Conservation (phyloP, 2,329 filamentous ascomycete genomes). For the Fusarium sp. region DNA sequence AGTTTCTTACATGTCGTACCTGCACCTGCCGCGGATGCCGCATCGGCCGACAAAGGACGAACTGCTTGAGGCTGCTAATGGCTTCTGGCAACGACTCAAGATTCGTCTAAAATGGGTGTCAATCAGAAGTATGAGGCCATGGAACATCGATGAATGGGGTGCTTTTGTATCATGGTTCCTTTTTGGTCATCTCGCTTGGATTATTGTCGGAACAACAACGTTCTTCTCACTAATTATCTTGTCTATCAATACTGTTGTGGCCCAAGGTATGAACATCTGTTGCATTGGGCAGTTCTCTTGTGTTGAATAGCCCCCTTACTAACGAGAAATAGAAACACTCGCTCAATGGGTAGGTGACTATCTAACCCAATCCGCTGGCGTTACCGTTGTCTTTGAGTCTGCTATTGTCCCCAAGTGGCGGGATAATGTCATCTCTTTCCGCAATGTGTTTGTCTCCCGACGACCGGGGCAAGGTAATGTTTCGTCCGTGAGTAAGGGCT, state of each 20-base stretch:
- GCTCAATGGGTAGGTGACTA: conserved; percentile 96
- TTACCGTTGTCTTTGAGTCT: conserved; percentile 96
- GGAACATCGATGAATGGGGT: conserved; percentile 96
- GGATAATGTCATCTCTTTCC: conserved; percentile 94
- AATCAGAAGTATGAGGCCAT: conserved; percentile 91
- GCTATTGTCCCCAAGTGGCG: conserved; percentile 97
- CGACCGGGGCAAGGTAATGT: conserved; percentile 80
- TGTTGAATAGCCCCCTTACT: background rate
- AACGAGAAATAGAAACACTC: conserved; percentile 76
- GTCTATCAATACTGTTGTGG: conserved; percentile 94
- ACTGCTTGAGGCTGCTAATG: conserved; percentile 87
- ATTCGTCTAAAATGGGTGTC: conserved; percentile 98
- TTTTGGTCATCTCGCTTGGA: conserved; percentile 92
- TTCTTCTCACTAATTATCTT: conserved; percentile 95
- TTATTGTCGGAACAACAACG: conserved; percentile 95
- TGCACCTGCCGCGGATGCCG: conserved; percentile 75
- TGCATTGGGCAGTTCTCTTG: background rate
- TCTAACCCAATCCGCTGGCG: conserved; percentile 89
- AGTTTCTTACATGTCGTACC: conserved; percentile 67
- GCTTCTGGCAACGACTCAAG: conserved; percentile 90
- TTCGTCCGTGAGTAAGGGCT: conserved; percentile 92
- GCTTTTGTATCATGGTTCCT: conserved; percentile 96
- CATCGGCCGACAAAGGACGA: conserved; percentile 95
- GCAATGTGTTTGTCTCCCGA: conserved; percentile 94
- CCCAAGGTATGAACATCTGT: conserved; percentile 73